Evolutionary conservation across 495 filamentous ascomycete species (phyloP).

Genomic region (Xylaria intraflava): DNA sequence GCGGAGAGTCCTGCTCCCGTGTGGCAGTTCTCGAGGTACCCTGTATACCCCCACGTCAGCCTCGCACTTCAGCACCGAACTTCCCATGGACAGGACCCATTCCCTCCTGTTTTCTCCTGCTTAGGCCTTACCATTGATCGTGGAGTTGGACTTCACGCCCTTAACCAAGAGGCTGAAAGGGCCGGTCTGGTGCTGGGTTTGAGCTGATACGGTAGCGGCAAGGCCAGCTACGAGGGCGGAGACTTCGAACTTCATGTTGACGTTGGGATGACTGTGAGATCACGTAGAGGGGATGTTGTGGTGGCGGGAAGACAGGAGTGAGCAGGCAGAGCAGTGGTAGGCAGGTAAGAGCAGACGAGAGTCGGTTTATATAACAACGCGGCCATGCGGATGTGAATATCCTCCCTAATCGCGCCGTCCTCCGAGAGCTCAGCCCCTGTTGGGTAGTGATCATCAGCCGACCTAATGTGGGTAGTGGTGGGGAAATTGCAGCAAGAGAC

Average conservation of each 20-base stretch:
- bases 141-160: conserved; percentile 17
- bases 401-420: too few relatives aligned
- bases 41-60: too few relatives aligned
- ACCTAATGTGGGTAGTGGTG: too few relatives aligned
- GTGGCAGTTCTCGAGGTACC: conserved; percentile 45
- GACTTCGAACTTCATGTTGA: conserved; percentile 28
- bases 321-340: too few relatives aligned
- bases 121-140: conserved; percentile 27
- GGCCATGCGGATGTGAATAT: too few relatives aligned
- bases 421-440: too few relatives aligned
- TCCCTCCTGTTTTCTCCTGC: not conserved
- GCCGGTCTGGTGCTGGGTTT: conserved; percentile 31
- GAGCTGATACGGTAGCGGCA: conserved; percentile 28
- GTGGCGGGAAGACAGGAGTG: too few relatives aligned
- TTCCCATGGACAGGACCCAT: not conserved
- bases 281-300: too few relatives aligned
- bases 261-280: not conserved
- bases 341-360: too few relatives aligned
- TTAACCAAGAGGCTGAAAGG: conserved; percentile 37
- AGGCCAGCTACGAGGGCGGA: conserved; percentile 21
- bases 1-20: conserved; percentile 49
- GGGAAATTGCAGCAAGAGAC: too few relatives aligned
- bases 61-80: not conserved
- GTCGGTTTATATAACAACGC: too few relatives aligned
- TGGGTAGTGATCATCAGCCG: too few relatives aligned